Conservation (phyloP, 1,284 basidiomycete species). For the Schizophyllum commune region DNA sequence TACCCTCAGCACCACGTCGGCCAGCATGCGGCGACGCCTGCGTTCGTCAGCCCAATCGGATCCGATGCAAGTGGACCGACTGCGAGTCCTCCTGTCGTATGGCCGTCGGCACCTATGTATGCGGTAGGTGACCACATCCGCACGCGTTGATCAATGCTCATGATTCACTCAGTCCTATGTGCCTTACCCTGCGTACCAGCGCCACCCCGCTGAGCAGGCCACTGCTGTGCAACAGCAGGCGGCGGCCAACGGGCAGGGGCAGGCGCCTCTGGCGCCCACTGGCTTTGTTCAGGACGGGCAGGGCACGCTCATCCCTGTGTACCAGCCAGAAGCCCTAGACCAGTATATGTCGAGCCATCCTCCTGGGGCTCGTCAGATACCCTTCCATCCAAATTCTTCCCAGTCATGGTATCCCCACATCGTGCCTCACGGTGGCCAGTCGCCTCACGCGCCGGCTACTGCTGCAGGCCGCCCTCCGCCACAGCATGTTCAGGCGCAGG, state of each 20-base stretch:
- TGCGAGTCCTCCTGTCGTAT: conserved; percentile 17
- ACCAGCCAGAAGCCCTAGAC: conserved; percentile 57
- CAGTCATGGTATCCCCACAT: not conserved
- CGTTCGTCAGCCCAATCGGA: conserved; percentile 26
- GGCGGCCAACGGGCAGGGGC: conserved; percentile 13
- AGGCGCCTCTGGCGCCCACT: conserved; percentile 56
- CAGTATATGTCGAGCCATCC: conserved; percentile 27
- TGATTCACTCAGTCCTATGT: conserved; percentile 31
- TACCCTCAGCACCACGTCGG: conserved; percentile 35
- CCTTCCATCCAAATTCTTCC: not conserved
- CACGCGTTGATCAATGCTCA: conserved; percentile 7
- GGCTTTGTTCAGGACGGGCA: conserved; percentile 69
- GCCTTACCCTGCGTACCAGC: conserved; percentile 33
- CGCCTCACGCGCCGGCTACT: not conserved
- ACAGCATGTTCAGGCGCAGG: not conserved
- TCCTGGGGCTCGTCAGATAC: conserved; percentile 17
- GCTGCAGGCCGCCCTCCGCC: not conserved
- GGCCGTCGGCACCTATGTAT: conserved; percentile 35
- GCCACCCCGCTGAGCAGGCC: conserved; percentile 23
- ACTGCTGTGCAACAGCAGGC: conserved; percentile 16
- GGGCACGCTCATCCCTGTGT: conserved; percentile 61
- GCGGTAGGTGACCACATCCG: conserved; percentile 28
- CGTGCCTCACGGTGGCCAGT: not conserved
- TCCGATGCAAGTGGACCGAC: conserved; percentile 30
- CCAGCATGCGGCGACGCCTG: conserved; percentile 18